Conservation (phyloP, 257 asterid genomes). For the Agastache rugosa region DNA sequence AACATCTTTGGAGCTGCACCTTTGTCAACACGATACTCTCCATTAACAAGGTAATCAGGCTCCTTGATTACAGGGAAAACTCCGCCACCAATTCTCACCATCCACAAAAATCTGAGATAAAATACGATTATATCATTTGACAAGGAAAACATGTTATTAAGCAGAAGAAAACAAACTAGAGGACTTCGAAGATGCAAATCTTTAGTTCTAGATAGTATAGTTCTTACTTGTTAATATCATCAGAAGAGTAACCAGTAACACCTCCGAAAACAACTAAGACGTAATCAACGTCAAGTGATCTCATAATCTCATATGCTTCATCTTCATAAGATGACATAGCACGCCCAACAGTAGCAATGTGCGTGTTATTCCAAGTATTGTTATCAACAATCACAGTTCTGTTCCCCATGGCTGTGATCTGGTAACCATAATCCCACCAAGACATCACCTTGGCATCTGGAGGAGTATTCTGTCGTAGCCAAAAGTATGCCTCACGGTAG, state of each 20-base stretch:
- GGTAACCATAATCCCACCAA: slow-evolving; percentile 99
- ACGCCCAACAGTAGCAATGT: slow-evolving; percentile 98
- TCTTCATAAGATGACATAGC: slow-evolving; percentile 98
- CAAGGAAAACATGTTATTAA: slow-evolving; percentile 8
- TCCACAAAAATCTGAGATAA: slow-evolving; percentile 87
- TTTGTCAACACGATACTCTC: slow-evolving; percentile 97
- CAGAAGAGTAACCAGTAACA: slow-evolving; percentile 96
- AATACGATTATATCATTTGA: slow-evolving; percentile 33
- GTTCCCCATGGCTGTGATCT: slow-evolving; percentile 98
- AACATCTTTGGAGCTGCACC: slow-evolving; percentile 99
- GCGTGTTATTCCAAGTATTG: slow-evolving; percentile 99
- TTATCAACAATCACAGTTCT: slow-evolving; percentile 97
- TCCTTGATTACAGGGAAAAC: slow-evolving; percentile 96
- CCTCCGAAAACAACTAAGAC: slow-evolving; percentile 98
- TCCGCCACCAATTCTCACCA: slow-evolving; percentile 99
- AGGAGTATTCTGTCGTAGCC: slow-evolving; percentile 96
- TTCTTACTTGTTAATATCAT: slow-evolving; percentile 96
- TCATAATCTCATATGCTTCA: slow-evolving; percentile 97
- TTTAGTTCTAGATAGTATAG: slow-evolving; percentile 13
- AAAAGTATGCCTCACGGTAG: slow-evolving; percentile 94
- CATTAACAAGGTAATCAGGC: slow-evolving; percentile 98
- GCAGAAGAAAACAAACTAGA: slow-evolving; percentile 27
- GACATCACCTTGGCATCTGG: slow-evolving; percentile 98
- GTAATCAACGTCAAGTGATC: slow-evolving; percentile 91
- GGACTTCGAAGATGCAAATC: slow-evolving; percentile 15